These are phyloP conservation scores for Sugiyamaella lignohabitans DNA, from an alignment of 805 yeast genomes.

Conservation along the genomic window DNA sequence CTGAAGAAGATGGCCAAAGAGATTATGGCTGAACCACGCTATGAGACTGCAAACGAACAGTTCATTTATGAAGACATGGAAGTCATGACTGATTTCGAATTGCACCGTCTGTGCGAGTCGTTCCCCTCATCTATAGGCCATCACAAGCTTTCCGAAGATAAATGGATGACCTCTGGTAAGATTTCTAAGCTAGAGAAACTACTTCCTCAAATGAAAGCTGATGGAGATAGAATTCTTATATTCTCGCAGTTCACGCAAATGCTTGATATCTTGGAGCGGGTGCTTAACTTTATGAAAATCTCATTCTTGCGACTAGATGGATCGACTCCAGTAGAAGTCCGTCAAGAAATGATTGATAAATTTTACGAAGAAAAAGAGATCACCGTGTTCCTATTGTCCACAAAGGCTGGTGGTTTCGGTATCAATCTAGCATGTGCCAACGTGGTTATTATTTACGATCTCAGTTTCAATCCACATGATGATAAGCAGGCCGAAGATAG, in stretches of 20 bases:
- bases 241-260: conserved; percentile 93
- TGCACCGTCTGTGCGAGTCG: conserved; percentile 63
- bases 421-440: conserved; percentile 94
- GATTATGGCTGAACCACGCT: conserved; percentile 76
- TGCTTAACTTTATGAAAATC: conserved; percentile 55
- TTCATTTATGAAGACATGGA: conserved; percentile 91
- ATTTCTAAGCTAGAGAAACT: conserved; percentile 50
- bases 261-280: conserved; percentile 77
- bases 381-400: conserved; percentile 81
- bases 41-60: conserved; percentile 64
- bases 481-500: conserved; percentile 98
- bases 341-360: conserved; percentile 87
- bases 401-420: conserved; percentile 99
- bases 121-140: conserved; percentile 58
- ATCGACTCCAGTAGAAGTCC: conserved; percentile 82
- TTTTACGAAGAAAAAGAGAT: conserved; percentile 76
- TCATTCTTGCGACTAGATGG: conserved; percentile 87
- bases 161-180: conserved; percentile 71
- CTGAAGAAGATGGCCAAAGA: conserved; percentile 64
- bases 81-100: conserved; percentile 88
- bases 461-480: conserved; percentile 95
- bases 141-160: conserved; percentile 47
- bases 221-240: conserved; percentile 63
- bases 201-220: conserved; percentile 48
- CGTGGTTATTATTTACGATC: conserved; percentile 84